phyloP scores from a whole-genome alignment of 345 rosid genomes.

The Psidium friedrichsthalianum region DNA sequence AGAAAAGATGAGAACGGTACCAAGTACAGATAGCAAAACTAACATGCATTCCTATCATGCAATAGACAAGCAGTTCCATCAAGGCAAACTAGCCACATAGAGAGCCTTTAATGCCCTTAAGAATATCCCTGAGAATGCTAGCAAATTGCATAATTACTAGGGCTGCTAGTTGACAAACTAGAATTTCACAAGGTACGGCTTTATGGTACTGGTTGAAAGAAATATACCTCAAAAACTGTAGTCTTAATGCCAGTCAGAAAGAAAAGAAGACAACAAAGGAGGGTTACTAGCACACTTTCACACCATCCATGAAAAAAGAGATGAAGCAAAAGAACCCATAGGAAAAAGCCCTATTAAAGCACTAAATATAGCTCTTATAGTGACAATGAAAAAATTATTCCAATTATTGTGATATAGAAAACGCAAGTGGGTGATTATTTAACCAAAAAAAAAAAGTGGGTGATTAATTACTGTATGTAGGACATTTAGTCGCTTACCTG shows the following conservation, averaged over 20 bases:
- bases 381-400: background rate
- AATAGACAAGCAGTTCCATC: background rate
- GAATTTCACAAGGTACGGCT: background rate
- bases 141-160: background rate
- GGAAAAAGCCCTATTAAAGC: background rate
- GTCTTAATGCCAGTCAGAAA: background rate
- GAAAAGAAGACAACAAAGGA: background rate
- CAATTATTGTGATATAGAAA: background rate
- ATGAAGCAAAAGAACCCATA: background rate
- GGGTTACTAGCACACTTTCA: background rate
- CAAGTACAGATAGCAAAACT: background rate
- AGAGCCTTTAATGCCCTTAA: background rate
- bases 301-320: background rate
- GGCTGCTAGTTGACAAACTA: background rate
- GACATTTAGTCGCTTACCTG: slow-evolving; percentile 25
- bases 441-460: too few species aligned
- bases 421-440: background rate
- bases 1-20: background rate
- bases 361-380: background rate
- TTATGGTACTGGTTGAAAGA: background rate
- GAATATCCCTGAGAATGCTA: background rate
- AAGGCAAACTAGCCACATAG: background rate
- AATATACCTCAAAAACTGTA: background rate
- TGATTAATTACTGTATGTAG: background rate
- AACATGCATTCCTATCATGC: background rate